phyloP scores from a whole-genome alignment of 768 basidiomycete genomes.

The Brasilioporus rufonigricans region DNA sequence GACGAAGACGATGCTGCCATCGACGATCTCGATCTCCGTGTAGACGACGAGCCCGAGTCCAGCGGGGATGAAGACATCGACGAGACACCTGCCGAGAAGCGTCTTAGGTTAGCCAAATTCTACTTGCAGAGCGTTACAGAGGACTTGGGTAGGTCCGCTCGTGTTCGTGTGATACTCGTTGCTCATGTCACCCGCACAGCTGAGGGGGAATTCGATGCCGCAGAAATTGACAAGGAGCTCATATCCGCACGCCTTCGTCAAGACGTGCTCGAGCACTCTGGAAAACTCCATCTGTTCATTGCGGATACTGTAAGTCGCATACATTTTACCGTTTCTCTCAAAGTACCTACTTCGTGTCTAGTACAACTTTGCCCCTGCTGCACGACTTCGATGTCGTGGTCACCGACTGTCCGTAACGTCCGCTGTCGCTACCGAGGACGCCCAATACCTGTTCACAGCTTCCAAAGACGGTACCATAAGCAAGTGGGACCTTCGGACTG shows the following conservation, averaged over 20 bases:
- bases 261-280: slow-evolving; percentile 88
- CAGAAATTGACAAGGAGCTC: slow-evolving; percentile 91
- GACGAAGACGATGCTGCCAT: slow-evolving; percentile 51
- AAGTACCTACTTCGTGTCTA: slow-evolving; percentile 22
- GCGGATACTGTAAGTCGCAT: slow-evolving; percentile 59
- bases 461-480: slow-evolving; percentile 90
- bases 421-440: slow-evolving; percentile 73
- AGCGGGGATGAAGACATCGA: slow-evolving; percentile 83
- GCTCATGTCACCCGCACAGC: slow-evolving; percentile 33
- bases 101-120: slow-evolving; percentile 84
- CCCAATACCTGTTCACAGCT: slow-evolving; percentile 76
- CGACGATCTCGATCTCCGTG: slow-evolving; percentile 74
- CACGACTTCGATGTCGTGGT: slow-evolving; percentile 61
- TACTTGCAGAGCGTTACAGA: slow-evolving; percentile 86
- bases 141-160: slow-evolving; percentile 51
- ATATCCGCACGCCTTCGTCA: slow-evolving; percentile 88
- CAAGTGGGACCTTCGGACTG: slow-evolving; percentile 75
- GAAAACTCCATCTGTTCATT: slow-evolving; percentile 80
- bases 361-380: slow-evolving; percentile 51
- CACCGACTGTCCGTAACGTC: slow-evolving; percentile 82
- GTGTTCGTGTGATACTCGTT: neutral
- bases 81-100: slow-evolving; percentile 92
- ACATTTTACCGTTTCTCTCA: neutral
- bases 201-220: slow-evolving; percentile 92
- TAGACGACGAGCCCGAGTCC: slow-evolving; percentile 50